Conservation (phyloP, 768 basidiomycete genomes). For the Mycena indigotica region DNA sequence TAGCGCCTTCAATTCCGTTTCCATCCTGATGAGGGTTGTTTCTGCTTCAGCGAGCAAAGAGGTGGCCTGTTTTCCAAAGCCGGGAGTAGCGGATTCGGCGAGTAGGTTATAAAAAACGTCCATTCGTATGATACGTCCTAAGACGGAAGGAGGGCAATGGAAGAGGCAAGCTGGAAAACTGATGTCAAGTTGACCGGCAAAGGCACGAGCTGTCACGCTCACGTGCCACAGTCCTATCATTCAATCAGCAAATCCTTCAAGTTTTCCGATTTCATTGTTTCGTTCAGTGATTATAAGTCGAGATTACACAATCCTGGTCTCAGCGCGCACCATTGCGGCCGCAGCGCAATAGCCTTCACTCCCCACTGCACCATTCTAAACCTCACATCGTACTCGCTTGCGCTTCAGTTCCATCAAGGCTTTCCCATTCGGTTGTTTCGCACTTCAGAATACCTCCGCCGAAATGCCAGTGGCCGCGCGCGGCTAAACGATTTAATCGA, state of each 20-base stretch:
- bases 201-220: background rate
- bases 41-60: background rate
- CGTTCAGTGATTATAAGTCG: background rate
- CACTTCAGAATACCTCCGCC: constrained; percentile 79
- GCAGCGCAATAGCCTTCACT: constrained; percentile 59
- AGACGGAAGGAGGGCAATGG: too few relatives aligned
- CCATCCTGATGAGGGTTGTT: background rate
- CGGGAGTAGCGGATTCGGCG: background rate
- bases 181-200: background rate
- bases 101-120: background rate
- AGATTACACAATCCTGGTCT: background rate
- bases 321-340: constrained; percentile 72
- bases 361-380: constrained; percentile 66
- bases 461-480: constrained; percentile 68
- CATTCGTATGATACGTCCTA: background rate
- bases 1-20: background rate
- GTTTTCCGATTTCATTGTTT: background rate
- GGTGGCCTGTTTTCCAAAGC: background rate
- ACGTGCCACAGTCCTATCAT: background rate
- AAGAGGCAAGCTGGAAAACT: background rate
- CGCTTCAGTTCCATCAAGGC: constrained; percentile 48
- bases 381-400: constrained; percentile 63
- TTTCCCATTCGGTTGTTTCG: constrained; percentile 40
- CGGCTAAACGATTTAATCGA: constrained; percentile 74
- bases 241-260: background rate